Conservation (phyloP, 164 flowering plant species). For the Taxillus chinensis region DNA sequence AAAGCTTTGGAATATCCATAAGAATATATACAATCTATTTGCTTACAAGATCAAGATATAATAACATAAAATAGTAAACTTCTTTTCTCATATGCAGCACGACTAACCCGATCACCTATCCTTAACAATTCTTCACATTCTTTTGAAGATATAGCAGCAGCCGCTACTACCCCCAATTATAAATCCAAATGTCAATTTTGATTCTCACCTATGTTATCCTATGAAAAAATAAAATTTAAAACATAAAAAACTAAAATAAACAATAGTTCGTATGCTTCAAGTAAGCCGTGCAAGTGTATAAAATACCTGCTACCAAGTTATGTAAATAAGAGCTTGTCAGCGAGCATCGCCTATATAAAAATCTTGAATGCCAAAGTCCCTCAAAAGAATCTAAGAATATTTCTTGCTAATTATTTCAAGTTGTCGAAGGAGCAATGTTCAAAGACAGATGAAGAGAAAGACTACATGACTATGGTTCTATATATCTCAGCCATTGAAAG, state of each 20-base stretch:
- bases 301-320: conserved; percentile 97
- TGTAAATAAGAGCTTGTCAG: conserved; percentile 92
- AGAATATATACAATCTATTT: conserved; percentile 75
- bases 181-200: too few species aligned
- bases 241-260: background rate
- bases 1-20: conserved; percentile 71
- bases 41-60: conserved; percentile 84
- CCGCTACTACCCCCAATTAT: conserved; percentile 69
- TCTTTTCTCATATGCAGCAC: conserved; percentile 83
- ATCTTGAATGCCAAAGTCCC: conserved; percentile 92
- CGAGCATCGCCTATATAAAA: conserved; percentile 86
- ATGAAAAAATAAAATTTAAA: background rate
- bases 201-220: too few species aligned
- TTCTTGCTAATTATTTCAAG: too few species aligned
- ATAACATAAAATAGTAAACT: conserved; percentile 82
- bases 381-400: conserved; percentile 62
- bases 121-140: conserved; percentile 92
- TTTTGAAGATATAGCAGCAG: conserved; percentile 83
- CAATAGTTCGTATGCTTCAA: background rate
- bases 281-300: background rate
- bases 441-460: too few species aligned
- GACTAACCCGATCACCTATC: conserved; percentile 79
- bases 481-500: too few species aligned
- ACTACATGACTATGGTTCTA: too few species aligned
- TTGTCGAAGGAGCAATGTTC: too few species aligned